Conservation (phyloP, 306 rosid species). For the Fragaria ananassa region DNA sequence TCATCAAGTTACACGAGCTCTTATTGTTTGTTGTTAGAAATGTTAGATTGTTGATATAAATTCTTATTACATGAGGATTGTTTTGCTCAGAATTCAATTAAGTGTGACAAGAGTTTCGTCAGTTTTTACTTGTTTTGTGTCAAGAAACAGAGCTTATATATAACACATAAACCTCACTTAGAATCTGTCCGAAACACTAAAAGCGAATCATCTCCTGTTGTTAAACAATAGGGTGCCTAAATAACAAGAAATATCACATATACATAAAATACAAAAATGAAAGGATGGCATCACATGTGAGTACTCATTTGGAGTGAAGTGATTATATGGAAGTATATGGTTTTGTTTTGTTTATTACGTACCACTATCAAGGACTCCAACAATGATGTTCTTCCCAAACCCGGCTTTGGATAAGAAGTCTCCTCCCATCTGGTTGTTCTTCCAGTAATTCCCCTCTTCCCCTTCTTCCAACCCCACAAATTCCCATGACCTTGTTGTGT, state of each 20-base stretch:
- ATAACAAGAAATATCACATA: neutral
- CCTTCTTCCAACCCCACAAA: constrained; percentile 32
- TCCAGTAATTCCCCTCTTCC: constrained; percentile 19
- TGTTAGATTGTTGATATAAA: neutral
- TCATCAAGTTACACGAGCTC: neutral
- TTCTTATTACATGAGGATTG: no score
- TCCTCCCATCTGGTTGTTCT: constrained; percentile 12
- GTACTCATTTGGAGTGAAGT: neutral
- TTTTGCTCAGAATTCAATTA: no score
- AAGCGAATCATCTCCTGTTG: neutral
- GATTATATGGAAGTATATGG: neutral
- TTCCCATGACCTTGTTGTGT: constrained; percentile 40
- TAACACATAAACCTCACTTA: neutral
- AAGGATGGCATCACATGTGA: constrained; percentile 20
- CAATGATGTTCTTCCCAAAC: constrained; percentile 57
- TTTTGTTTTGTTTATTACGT: constrained; percentile 13
- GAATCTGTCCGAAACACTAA: neutral
- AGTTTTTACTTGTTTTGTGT: neutral
- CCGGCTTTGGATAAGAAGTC: constrained; percentile 48
- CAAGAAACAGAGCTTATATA: neutral
- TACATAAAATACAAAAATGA: neutral
- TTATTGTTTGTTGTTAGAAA: no score
- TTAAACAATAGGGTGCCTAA: neutral
- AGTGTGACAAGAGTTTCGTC: neutral
- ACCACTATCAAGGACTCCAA: constrained; percentile 76